Base-by-base conservation (phyloP, 495 filamentous ascomycete species). In the Apiosordaria backusii region DNA sequence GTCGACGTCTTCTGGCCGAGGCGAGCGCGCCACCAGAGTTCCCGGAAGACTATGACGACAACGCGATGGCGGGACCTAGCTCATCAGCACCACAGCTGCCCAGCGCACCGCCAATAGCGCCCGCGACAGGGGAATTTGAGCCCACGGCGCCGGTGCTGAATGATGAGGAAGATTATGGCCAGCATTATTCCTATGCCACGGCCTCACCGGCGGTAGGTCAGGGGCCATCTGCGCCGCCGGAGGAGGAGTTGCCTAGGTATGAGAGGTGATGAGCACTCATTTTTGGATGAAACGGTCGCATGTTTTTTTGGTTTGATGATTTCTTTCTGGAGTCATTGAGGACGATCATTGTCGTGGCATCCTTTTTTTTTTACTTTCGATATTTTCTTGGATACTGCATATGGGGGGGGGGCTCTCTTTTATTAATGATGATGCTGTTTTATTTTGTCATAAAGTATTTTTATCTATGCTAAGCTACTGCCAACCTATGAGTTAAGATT, bases 1-100 rank as follows among this genome's bases (percentile, higher is more conserved):
- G 91, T 5, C 87, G 83, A 58, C 83, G 91, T 64, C 76, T 97
- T 4, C 78, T 93, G 58, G 83, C 84, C 66, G 87, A 92, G 70
- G 86, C 87, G 0, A 93, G 90, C 72, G 85, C 90, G 3, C 93
- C 92, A 10, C 74, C 81, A 16, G 77, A 82, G 24, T 79, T 83
- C 57, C 78, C 79, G 0, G 79, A 80, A 23, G 81, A 86, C 45
- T 81, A 80, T n/a, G 79, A 80, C 7, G 65, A 77, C 27, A 60
- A 70, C 65, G 58, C 66, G 26, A 55, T 68, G 58, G 64, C 50
- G 60, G 64, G 61, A 2, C 9, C 35, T 6, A 45, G 23, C 65
- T 65, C 70, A 19, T 62, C 70, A 23, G 67, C 57, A 25, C 71
- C 67, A 25, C 62, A 57, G 58, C 66, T 60, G 27, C 64, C 40